Conservation (phyloP, 1,284 basidiomycete genomes). For the Malassezia sp. region DNA sequence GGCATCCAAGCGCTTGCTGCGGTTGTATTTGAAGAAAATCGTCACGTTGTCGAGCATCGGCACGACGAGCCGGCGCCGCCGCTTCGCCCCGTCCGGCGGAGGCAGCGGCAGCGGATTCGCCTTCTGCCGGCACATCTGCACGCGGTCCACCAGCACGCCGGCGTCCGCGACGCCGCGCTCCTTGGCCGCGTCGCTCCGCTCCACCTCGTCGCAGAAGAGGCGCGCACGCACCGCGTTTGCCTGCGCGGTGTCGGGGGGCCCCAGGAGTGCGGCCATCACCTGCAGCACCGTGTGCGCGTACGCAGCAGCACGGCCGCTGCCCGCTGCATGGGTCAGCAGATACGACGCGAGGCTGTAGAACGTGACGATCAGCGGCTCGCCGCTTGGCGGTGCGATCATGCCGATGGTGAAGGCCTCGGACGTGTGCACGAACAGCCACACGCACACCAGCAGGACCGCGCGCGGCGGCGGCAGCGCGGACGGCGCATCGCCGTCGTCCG, state of each 20-base stretch:
- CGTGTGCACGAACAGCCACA: constrained; percentile 11
- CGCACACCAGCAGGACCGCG: constrained; percentile 1
- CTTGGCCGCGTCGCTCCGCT: background rate
- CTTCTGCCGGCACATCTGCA: constrained; percentile 31
- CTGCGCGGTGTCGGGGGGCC: constrained; percentile 1
- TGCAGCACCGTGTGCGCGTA: constrained; percentile 27
- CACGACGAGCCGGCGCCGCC: constrained; percentile 24
- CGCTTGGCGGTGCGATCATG: background rate
- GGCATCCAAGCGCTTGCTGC: constrained; percentile 31
- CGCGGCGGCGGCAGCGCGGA: constrained; percentile 6
- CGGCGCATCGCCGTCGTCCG: background rate
- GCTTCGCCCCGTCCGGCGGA: constrained; percentile 19
- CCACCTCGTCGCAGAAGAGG: constrained; percentile 7
- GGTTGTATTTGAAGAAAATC: constrained; percentile 33
- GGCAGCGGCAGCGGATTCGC: constrained; percentile 20
- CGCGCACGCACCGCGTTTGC: background rate
- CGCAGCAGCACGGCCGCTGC: constrained; percentile 20
- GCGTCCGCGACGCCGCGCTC: background rate
- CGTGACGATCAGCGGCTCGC: constrained; percentile 14
- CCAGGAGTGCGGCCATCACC: constrained; percentile 24
- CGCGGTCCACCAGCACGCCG: constrained; percentile 10
- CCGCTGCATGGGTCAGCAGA: constrained; percentile 26
- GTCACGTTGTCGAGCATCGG: constrained; percentile 25
- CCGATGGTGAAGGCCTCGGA: background rate
- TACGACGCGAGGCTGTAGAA: constrained; percentile 30